Conservation (phyloP, 2,329 filamentous ascomycete genomes). For the Fusarium palustre region DNA sequence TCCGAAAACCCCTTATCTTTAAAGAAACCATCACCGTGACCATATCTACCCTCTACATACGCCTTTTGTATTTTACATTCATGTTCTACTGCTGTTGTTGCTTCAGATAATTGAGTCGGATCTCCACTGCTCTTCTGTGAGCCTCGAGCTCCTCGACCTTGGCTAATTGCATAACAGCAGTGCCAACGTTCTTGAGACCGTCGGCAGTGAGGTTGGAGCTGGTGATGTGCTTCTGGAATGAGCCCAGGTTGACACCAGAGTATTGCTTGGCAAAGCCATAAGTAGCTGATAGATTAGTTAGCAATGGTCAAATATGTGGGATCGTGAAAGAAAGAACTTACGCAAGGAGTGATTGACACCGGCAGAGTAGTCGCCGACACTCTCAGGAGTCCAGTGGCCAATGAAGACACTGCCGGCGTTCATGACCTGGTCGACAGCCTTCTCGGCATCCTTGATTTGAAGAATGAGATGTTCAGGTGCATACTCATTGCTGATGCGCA, state of each 20-base stretch:
- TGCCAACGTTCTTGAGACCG: slow-evolving; percentile 85
- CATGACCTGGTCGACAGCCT: slow-evolving; percentile 80
- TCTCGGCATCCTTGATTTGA: slow-evolving; percentile 82
- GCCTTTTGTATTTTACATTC: slow-evolving; percentile 14
- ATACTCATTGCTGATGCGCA: slow-evolving; percentile 90
- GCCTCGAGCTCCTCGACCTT: slow-evolving; percentile 95
- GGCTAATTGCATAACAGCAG: slow-evolving; percentile 93
- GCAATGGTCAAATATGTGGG: neutral
- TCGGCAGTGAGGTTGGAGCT: slow-evolving; percentile 89
- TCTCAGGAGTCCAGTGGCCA: slow-evolving; percentile 96
- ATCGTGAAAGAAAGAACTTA: slow-evolving; percentile 65
- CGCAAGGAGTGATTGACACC: slow-evolving; percentile 97
- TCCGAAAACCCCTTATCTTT: slow-evolving; percentile 12
- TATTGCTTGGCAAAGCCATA: slow-evolving; percentile 99
- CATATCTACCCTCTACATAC: slow-evolving; percentile 23
- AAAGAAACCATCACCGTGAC: slow-evolving; percentile 15
- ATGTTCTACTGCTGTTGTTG: slow-evolving; percentile 48
- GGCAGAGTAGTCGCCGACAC: slow-evolving; percentile 96
- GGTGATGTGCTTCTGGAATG: slow-evolving; percentile 98
- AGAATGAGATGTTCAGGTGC: slow-evolving; percentile 97
- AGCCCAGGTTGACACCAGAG: slow-evolving; percentile 94
- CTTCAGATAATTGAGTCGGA: slow-evolving; percentile 72
- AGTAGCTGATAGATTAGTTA: slow-evolving; percentile 71
- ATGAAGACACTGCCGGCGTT: slow-evolving; percentile 98
- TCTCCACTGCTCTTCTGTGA: slow-evolving; percentile 88